These are phyloP conservation scores for Fusarium temperatum DNA, from an alignment of 2,329 filamentous ascomycete species.

Conservation along the genomic window DNA sequence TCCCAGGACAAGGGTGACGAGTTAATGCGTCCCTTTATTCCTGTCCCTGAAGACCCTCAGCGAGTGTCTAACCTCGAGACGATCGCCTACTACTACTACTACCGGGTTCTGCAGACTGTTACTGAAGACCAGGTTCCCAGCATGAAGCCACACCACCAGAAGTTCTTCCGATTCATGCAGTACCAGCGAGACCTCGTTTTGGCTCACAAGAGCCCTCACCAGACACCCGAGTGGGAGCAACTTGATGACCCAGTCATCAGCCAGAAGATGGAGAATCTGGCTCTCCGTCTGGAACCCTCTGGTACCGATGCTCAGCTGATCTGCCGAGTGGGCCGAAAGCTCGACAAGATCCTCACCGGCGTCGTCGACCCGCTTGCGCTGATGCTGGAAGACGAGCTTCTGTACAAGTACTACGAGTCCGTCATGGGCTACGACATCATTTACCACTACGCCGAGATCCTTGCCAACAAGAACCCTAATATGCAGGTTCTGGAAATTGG, in stretches of 20 bases:
- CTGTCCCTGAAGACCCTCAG: background rate
- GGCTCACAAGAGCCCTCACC: background rate
- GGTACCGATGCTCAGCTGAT: background rate
- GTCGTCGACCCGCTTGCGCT: background rate
- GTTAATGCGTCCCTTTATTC: background rate
- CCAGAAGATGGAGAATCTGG: background rate
- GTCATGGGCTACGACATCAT: background rate
- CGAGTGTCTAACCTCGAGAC: background rate
- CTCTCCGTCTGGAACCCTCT: background rate
- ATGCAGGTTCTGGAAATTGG: background rate
- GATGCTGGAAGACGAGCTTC: background rate
- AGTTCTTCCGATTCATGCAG: background rate
- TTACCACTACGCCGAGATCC: background rate
- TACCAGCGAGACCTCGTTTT: background rate
- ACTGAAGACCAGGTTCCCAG: background rate
- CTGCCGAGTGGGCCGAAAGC: background rate
- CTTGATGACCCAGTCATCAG: background rate
- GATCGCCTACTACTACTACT: background rate
- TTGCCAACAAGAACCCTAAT: background rate
- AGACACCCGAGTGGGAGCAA: background rate
- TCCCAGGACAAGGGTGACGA: background rate
- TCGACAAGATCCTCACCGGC: background rate
- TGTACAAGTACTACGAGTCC: background rate
- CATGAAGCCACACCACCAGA: background rate
- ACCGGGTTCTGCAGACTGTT: background rate